phyloP scores from a whole-genome alignment of 257 asterid genomes.

The Prunella vulgaris region DNA sequence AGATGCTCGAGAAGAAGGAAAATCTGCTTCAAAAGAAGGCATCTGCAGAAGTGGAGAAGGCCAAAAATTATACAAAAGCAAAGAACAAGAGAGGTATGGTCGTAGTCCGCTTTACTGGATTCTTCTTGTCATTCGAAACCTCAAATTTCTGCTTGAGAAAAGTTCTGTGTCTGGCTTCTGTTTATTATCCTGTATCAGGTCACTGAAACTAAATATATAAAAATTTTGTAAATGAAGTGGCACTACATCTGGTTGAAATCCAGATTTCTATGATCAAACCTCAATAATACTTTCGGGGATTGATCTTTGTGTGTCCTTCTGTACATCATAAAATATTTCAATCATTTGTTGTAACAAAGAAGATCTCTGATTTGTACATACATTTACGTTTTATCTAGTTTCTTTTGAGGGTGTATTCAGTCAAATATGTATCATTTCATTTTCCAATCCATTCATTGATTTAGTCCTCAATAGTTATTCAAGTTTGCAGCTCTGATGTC shows the following conservation, averaged over 20 bases:
- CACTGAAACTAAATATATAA: no score
- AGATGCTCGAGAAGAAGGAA: slow-evolving; percentile 82
- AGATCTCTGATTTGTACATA: not conserved
- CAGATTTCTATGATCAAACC: slow-evolving; percentile 3
- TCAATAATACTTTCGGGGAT: not conserved
- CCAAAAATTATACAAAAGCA: slow-evolving; percentile 57
- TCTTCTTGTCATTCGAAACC: not conserved
- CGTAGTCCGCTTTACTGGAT: not conserved
- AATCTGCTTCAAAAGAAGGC: slow-evolving; percentile 65
- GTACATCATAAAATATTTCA: slow-evolving; percentile 1
- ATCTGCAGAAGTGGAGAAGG: slow-evolving; percentile 61
- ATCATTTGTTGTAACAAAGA: not conserved
- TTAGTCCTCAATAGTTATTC: not conserved
- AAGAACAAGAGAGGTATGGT: slow-evolving; percentile 69
- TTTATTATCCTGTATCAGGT: no score
- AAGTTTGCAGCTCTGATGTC: not conserved
- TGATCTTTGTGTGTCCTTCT: not conserved
- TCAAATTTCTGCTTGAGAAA: not conserved
- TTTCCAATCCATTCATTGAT: not conserved
- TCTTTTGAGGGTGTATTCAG: slow-evolving; percentile 4
- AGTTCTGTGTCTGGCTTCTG: not conserved
- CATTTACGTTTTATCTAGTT: not conserved
- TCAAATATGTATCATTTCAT: not conserved
- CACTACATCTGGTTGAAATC: not conserved
- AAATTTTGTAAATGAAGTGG: not conserved